Percentiles rank a stretch among this genome's conserved stretches.
These are phyloP conservation scores for Cutaneotrichosporon cyanovorans DNA, from an alignment of 1,284 basidiomycete genomes.

Conservation along the genomic window DNA sequence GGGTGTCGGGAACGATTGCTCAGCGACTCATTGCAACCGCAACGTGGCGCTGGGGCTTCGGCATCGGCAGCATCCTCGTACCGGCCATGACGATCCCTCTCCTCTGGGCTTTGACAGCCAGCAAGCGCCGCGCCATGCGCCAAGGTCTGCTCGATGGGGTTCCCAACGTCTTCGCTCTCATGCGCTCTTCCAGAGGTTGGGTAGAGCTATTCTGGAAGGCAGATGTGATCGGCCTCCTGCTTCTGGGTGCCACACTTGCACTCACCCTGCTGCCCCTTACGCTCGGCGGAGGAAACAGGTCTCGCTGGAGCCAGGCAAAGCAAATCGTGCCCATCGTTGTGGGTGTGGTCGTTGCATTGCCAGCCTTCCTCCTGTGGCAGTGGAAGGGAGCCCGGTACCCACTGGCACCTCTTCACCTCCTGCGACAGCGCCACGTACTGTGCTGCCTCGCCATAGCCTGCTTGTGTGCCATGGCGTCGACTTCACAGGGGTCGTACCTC, in stretches of 20 bases:
- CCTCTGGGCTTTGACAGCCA: constrained; percentile 36
- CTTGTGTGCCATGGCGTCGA: constrained; percentile 36
- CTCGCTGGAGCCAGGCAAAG: constrained; percentile 32
- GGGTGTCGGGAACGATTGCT: constrained; percentile 44
- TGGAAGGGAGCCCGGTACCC: constrained; percentile 37
- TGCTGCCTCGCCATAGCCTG: constrained; percentile 37
- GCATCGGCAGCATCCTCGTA: constrained; percentile 27
- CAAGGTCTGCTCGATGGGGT: constrained; percentile 28
- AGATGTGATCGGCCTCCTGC: constrained; percentile 43
- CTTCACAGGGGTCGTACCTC: constrained; percentile 36
- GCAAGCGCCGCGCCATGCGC: constrained; percentile 32
- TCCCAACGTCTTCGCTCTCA: constrained; percentile 23
- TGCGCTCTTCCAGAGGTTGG: background rate
- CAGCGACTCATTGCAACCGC: background rate
- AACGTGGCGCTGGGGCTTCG: constrained; percentile 54
- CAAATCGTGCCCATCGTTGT: constrained; percentile 43
- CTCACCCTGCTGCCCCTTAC: constrained; percentile 42
- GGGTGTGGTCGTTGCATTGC: constrained; percentile 35
- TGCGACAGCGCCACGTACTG: constrained; percentile 42
- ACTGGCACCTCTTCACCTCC: constrained; percentile 40
- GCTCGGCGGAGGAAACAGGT: constrained; percentile 31
- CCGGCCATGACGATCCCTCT: constrained; percentile 20
- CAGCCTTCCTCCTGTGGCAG: constrained; percentile 43
- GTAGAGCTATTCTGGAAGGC: constrained; percentile 42
- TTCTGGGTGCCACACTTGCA: constrained; percentile 19